Percentiles rank a stretch among this genome's conserved stretches.
Evolutionary conservation across 169 alveolate species (phyloP).

Genomic region (Eimeria praecox): DNA sequence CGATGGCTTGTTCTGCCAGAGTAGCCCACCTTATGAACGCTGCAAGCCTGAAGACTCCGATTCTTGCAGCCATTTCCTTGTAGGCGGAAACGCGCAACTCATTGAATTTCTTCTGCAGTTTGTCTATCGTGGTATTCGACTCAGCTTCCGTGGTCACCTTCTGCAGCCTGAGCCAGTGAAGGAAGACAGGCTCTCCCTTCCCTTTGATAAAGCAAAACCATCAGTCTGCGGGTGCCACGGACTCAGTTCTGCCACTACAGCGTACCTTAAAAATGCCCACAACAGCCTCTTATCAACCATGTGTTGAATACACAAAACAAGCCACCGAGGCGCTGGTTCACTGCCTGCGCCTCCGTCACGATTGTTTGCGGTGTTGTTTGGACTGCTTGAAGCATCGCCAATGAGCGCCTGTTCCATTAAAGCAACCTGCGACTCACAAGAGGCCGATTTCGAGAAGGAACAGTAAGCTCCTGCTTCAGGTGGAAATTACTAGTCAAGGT

Average conservation of each 20-base stretch:
- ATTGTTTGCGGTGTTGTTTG: not conserved
- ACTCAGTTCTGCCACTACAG: not conserved
- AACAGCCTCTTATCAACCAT: constrained; percentile 28
- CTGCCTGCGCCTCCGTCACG: not conserved
- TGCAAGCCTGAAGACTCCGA: constrained; percentile 36
- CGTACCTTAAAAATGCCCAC: constrained; percentile 71
- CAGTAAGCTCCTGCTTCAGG: not conserved
- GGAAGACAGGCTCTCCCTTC: not conserved
- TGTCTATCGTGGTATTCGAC: constrained; percentile 44
- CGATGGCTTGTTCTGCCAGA: not conserved
- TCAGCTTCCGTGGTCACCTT: constrained; percentile 64
- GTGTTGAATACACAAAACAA: constrained; percentile 36
- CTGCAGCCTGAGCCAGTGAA: constrained; percentile 57
- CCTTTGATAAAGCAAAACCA: not conserved
- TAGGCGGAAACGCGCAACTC: constrained; percentile 79
- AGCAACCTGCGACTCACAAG: constrained; percentile 43
- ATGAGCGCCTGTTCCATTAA: constrained; percentile 72
- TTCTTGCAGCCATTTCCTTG: constrained; percentile 73
- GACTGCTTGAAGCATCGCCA: not conserved
- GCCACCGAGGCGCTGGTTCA: constrained; percentile 39
- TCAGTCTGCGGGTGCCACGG: not conserved
- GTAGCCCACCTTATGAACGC: constrained; percentile 28
- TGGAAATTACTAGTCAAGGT: not conserved
- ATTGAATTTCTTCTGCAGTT: constrained; percentile 73
- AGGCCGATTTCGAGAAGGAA: not conserved